Percentiles rank a stretch among this genome's conserved stretches.
Conservation (phyloP, 2,329 filamentous ascomycete species). For the Arthrobotrys iridis region DNA sequence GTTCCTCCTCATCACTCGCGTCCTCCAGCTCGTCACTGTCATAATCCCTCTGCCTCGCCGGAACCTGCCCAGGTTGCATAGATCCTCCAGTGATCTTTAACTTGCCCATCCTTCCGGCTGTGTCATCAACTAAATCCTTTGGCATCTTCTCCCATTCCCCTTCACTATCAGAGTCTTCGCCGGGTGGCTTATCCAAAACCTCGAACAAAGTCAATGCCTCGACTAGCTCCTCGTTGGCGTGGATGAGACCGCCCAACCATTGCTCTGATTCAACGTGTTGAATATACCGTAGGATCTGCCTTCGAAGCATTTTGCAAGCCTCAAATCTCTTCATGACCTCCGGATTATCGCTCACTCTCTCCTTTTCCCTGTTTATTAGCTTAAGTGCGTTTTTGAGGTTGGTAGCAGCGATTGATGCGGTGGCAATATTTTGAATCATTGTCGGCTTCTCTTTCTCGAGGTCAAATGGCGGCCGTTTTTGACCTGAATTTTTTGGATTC, state of each 20-base stretch:
- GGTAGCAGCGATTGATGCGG: constrained; percentile 87
- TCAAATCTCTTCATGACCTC: constrained; percentile 82
- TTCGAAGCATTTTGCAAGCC: constrained; percentile 81
- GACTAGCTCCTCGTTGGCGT: constrained; percentile 96
- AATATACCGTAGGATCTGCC: constrained; percentile 89
- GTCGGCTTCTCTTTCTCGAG: constrained; percentile 86
- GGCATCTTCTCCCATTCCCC: constrained; percentile 71
- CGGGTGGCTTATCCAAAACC: constrained; percentile 86
- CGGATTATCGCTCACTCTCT: constrained; percentile 86
- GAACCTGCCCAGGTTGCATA: constrained; percentile 58
- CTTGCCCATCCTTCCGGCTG: constrained; percentile 65
- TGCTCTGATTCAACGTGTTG: constrained; percentile 90
- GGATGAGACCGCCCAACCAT: constrained; percentile 87
- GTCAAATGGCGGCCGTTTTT: constrained; percentile 76
- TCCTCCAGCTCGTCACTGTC: constrained; percentile 68
- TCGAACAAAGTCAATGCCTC: constrained; percentile 93
- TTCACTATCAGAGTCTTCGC: constrained; percentile 76
- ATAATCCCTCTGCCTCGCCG: constrained; percentile 61
- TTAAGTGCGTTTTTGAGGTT: constrained; percentile 88
- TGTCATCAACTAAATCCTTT: constrained; percentile 65
- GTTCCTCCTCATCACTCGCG: constrained; percentile 65
- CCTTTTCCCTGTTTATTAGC: constrained; percentile 86
- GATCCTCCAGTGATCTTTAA: constrained; percentile 63
- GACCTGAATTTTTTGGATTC: constrained; percentile 66
- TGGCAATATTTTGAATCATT: constrained; percentile 88